Conservation (phyloP, 108 stramenopile species). For the Aurantiochytrium sp. region DNA sequence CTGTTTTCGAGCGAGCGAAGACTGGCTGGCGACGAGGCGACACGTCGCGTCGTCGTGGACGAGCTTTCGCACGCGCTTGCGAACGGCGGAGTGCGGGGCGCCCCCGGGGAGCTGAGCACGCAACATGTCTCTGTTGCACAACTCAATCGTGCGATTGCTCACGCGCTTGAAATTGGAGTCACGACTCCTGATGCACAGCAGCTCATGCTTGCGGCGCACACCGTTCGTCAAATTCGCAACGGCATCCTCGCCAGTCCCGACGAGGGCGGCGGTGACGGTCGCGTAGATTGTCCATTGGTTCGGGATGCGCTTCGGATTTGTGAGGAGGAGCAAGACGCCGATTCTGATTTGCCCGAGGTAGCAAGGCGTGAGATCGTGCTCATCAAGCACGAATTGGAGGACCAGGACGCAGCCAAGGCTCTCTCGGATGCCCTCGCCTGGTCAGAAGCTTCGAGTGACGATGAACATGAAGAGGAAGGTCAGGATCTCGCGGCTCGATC, state of each 20-base stretch:
- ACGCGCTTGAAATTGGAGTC: neutral
- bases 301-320: neutral
- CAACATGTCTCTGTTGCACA: neutral
- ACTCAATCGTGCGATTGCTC: neutral
- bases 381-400: neutral
- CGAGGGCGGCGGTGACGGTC: neutral
- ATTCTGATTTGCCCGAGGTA: neutral
- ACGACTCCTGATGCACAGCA: neutral
- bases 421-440: neutral
- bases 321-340: neutral
- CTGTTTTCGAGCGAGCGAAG: neutral
- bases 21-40: neutral
- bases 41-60: neutral
- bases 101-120: neutral
- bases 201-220: neutral
- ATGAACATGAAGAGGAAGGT: neutral
- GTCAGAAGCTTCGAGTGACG: neutral
- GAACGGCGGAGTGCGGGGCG: neutral
- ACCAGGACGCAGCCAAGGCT: neutral
- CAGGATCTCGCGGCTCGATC: neutral
- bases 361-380: neutral
- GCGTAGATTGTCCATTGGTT: neutral
- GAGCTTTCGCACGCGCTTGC: neutral
- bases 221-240: neutral
- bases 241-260: neutral